phyloP scores from a whole-genome alignment of 768 basidiomycete species.

The Naganishia friedmannii region DNA sequence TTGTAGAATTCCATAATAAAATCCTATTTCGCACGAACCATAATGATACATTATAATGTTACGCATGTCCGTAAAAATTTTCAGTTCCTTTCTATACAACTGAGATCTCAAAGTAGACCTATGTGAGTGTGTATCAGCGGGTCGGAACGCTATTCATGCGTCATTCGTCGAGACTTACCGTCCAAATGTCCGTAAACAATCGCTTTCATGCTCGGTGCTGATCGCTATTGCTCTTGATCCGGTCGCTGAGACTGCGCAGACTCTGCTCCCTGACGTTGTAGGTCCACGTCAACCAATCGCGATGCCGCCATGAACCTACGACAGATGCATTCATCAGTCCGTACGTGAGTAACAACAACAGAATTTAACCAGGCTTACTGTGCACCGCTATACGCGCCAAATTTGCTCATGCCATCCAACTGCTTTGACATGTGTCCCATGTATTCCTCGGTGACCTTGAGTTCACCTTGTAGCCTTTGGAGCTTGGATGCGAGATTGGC shows the following conservation, averaged over 20 bases:
- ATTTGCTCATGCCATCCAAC: conserved; percentile 71
- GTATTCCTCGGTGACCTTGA: conserved; percentile 70
- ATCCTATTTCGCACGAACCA: neutral
- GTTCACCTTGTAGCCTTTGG: conserved; percentile 64
- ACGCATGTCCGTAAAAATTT: no score
- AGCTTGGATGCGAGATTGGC: conserved; percentile 69
- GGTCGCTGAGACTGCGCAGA: neutral
- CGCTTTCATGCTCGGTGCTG: neutral
- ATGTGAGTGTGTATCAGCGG: neutral
- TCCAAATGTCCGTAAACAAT: neutral
- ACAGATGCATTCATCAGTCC: neutral
- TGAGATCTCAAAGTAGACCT: neutral
- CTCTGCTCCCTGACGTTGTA: conserved; percentile 25
- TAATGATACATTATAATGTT: neutral
- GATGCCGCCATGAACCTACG: conserved; percentile 52
- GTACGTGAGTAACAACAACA: neutral
- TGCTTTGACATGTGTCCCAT: conserved; percentile 74
- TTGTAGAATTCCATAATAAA: neutral
- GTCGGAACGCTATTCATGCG: neutral
- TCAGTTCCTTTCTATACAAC: neutral
- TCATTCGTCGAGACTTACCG: neutral
- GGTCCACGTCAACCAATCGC: conserved; percentile 45
- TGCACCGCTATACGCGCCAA: conserved; percentile 75
- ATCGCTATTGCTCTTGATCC: neutral
- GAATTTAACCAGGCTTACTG: conserved; percentile 60